Conservation (phyloP, 1,139 yeast genomes). For the Candida smagusa region DNA sequence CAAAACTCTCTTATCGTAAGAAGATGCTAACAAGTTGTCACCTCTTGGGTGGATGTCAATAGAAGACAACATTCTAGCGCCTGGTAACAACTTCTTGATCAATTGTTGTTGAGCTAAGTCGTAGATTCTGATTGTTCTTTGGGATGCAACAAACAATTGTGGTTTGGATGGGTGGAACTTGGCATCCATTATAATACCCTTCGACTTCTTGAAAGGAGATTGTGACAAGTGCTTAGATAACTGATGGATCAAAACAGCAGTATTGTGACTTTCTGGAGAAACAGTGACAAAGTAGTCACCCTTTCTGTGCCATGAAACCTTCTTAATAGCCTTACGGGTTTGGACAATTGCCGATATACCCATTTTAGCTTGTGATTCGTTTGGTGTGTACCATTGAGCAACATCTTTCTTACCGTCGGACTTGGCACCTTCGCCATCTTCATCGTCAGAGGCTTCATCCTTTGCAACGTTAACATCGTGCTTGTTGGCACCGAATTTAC, state of each 20-base stretch:
- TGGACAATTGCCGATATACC: conserved; percentile 75
- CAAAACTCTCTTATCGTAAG: conserved; percentile 90
- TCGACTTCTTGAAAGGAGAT: conserved; percentile 90
- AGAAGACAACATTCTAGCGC: conserved; percentile 91
- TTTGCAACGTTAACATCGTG: conserved; percentile 45
- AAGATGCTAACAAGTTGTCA: conserved; percentile 87
- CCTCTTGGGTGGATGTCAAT: conserved; percentile 97
- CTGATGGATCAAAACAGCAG: conserved; percentile 92
- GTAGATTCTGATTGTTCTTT: conserved; percentile 85
- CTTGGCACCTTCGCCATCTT: conserved; percentile 29
- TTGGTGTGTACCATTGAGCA: conserved; percentile 85
- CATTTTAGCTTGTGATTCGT: conserved; percentile 51
- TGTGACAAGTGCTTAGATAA: conserved; percentile 94
- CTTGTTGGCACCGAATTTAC: conserved; percentile 59
- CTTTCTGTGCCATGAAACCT: conserved; percentile 91
- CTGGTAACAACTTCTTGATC: conserved; percentile 83
- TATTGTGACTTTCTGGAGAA: conserved; percentile 83
- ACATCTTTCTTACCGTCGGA: conserved; percentile 50
- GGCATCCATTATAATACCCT: conserved; percentile 94
- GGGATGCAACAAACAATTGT: conserved; percentile 89
- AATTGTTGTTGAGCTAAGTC: conserved; percentile 84
- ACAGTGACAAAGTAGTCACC: conserved; percentile 97
- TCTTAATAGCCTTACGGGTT: conserved; percentile 70
- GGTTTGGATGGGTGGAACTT: conserved; percentile 97
- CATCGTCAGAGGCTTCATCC: conserved; percentile 31